Percentiles rank a stretch among this genome's conserved stretches.
phyloP scores from a whole-genome alignment of 2,329 filamentous ascomycete genomes.

The Diplodia seriata region DNA sequence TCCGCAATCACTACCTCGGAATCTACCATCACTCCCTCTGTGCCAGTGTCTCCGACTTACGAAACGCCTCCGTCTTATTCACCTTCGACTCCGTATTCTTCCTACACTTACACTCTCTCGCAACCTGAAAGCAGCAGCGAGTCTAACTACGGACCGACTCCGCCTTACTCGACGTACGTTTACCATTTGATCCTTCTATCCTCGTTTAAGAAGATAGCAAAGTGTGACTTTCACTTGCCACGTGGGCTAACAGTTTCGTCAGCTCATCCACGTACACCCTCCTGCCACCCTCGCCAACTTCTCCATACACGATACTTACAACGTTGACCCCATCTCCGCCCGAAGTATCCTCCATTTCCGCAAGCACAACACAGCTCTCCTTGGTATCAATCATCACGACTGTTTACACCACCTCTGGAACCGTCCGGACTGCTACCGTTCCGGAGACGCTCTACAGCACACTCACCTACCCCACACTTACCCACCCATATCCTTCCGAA shows the following conservation, averaged over 20 bases:
- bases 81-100: background rate
- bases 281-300: slow-evolving; percentile 4
- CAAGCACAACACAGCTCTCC: background rate
- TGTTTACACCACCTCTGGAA: too few relatives aligned
- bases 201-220: background rate
- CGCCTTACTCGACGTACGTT: background rate
- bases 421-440: too few relatives aligned
- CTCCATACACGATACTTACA: slow-evolving; percentile 13
- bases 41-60: background rate
- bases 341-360: background rate
- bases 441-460: too few relatives aligned
- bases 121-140: too few relatives aligned
- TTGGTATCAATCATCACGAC: background rate
- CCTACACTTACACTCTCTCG: background rate
- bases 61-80: background rate
- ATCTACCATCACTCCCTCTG: background rate
- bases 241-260: too few relatives aligned
- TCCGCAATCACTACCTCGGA: background rate
- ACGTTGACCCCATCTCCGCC: background rate
- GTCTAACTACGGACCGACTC: background rate
- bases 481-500: too few relatives aligned
- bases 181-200: background rate
- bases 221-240: too few relatives aligned
- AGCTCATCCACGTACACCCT: background rate
- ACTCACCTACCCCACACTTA: too few relatives aligned